Conservation (phyloP, 352 stramenopile species). For the Globisporangium alternatum region DNA sequence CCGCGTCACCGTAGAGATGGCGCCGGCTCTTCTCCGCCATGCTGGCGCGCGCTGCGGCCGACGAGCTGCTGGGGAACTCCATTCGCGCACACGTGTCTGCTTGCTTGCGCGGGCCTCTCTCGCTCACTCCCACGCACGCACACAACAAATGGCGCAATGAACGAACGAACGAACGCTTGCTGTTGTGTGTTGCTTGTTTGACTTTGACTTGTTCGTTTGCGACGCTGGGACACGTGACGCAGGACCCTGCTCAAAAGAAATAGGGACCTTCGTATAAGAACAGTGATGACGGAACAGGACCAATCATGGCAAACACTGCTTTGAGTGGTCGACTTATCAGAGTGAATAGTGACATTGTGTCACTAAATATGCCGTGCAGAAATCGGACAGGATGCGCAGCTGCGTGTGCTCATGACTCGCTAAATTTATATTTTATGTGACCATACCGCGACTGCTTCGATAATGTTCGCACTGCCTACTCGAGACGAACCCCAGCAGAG, state of each 20-base stretch:
- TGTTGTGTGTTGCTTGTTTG: neutral
- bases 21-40: constrained; percentile 12
- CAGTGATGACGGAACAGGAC: neutral
- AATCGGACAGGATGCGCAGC: too few relatives aligned
- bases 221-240: neutral
- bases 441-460: too few relatives aligned
- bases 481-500: too few relatives aligned
- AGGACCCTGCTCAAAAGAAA: neutral
- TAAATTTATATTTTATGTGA: too few relatives aligned
- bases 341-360: too few relatives aligned
- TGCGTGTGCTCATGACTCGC: too few relatives aligned
- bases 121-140: neutral
- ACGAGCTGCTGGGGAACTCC: constrained; percentile 2
- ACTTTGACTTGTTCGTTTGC: neutral
- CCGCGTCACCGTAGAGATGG: constrained; percentile 16
- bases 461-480: too few relatives aligned
- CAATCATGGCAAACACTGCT: neutral
- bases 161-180: neutral
- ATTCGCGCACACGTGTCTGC: neutral
- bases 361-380: too few relatives aligned
- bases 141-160: constrained; percentile 3
- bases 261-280: neutral
- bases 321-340: too few relatives aligned
- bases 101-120: neutral
- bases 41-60: constrained; percentile 3